Evolutionary conservation across 225 moss, liverwort and hornwort genomes (phyloP).

Genomic region (Antitrichia curtipendula): DNA sequence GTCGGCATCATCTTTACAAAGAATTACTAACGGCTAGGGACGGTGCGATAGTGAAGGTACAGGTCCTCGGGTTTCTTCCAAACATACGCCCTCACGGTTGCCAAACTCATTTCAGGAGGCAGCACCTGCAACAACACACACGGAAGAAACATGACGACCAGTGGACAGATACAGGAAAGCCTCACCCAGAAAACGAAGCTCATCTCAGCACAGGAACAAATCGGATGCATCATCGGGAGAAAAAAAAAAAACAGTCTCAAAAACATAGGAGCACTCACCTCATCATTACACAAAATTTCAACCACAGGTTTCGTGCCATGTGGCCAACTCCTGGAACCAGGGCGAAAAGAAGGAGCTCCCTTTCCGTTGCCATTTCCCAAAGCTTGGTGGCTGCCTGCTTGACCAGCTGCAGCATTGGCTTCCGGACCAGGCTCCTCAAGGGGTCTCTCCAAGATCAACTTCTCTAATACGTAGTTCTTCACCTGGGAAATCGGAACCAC

Average conservation of each 20-base stretch:
- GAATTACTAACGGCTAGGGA: conserved; percentile 41
- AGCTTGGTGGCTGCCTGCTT: conserved; percentile 38
- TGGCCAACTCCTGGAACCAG: conserved; percentile 59
- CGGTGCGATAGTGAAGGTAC: conserved; percentile 79
- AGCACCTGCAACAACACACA: conserved; percentile 45
- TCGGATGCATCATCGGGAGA: neutral
- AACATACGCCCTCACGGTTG: conserved; percentile 79
- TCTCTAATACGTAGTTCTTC: conserved; percentile 91
- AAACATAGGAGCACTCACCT: conserved; percentile 22
- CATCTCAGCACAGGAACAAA: neutral
- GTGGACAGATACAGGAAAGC: neutral
- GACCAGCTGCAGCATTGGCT: conserved; percentile 39
- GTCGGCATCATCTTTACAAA: conserved; percentile 7
- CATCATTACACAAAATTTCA: conserved; percentile 81
- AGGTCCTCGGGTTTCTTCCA: conserved; percentile 96
- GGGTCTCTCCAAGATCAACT: conserved; percentile 71
- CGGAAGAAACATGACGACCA: neutral
- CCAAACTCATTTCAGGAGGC: conserved; percentile 83
- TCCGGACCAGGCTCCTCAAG: conserved; percentile 57
- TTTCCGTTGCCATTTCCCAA: conserved; percentile 46
- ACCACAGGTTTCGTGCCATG: conserved; percentile 61
- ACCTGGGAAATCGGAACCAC: conserved; percentile 29
- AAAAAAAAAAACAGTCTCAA: neutral
- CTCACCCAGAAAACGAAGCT: neutral
- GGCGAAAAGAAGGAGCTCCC: conserved; percentile 21